Evolutionary conservation across 2,329 filamentous ascomycete genomes (phyloP), one percentile per base, ranked within the genome.

Genomic region (Septoria petroselini): DNA sequence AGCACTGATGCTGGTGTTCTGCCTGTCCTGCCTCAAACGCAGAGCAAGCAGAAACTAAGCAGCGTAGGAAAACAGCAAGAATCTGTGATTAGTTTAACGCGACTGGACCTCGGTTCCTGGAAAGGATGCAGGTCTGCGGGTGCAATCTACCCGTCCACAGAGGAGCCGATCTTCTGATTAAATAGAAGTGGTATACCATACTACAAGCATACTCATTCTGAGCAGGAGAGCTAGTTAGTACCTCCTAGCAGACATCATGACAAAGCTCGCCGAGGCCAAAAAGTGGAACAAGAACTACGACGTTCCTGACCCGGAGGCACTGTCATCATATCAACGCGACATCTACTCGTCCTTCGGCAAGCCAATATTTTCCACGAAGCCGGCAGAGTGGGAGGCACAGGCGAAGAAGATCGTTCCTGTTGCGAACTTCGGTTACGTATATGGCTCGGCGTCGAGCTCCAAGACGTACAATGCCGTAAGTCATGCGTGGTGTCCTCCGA

Each of bases 361-460:
- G n/a, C 70, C 70, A 2, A 64, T 66, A 4, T 70, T 67, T 58
- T 70, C 68, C 9, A 72, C 70, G 7, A 71, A 69, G 41, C 68
- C 69, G 2, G 59, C 63, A 27, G 59, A 70, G 66, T 71, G 69
- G 69, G 68, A 71, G 49, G 58, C 60, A 5, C 61, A 65, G 21
- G 69, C 70, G 1, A 59, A 62, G 27, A 57, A 58, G 12, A 60
- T 61, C 7, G 58, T 72, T 0, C 68, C 69, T 0, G 41, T 60
- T 30, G 59, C 64, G n/a, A 71, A 71, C 54, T 72, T 70, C 48
- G 61, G 65, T 27, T 72, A 71, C 41, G 68, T 71, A 12, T 61
- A 61, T 42, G 69, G 70, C 11, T 62, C 68, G 2, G 70, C 70
- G n/a, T 62, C 67, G 43, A 65, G 59, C 46, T 65, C 68, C 45